phyloP scores from a whole-genome alignment of 1,139 yeast species.

The Kodamaea sp. region DNA sequence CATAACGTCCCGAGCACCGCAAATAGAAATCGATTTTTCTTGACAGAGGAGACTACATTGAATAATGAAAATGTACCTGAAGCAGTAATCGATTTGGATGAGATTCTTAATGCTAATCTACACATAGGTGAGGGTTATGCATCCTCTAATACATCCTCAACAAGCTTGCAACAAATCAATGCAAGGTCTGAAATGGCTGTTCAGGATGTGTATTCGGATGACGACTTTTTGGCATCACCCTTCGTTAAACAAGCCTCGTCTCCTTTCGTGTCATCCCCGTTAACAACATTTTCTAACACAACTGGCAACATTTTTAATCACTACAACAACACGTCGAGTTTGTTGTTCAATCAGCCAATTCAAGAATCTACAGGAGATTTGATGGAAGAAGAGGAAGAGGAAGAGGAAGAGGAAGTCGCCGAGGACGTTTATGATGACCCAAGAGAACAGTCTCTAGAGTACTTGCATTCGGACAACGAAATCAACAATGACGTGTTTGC shows the following conservation, averaged over 20 bases:
- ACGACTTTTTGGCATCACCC: slow-evolving; percentile 38
- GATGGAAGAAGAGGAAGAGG: slow-evolving; percentile 28
- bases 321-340: slow-evolving; percentile 1
- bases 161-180: slow-evolving; percentile 22
- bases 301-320: slow-evolving; percentile 6
- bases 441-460: slow-evolving; percentile 22
- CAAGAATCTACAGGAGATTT: slow-evolving; percentile 29
- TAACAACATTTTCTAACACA: slow-evolving; percentile 20
- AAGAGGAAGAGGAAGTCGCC: too few species aligned
- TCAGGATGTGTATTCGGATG: slow-evolving; percentile 27
- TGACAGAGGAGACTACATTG: slow-evolving; percentile 35
- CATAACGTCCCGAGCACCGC: slow-evolving; percentile 13
- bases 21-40: slow-evolving; percentile 27
- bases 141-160: slow-evolving; percentile 10
- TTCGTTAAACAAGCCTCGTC: slow-evolving; percentile 26
- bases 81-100: slow-evolving; percentile 64
- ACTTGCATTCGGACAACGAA: slow-evolving; percentile 8
- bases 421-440: slow-evolving; percentile 6
- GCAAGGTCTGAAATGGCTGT: slow-evolving; percentile 54
- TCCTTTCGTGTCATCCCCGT: slow-evolving; percentile 29
- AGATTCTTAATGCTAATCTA: slow-evolving; percentile 48
- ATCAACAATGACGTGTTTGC: slow-evolving; percentile 16
- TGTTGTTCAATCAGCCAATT: slow-evolving; percentile 36
- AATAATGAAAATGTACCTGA: slow-evolving; percentile 52
- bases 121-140: slow-evolving; percentile 27